Conservation (phyloP, 768 basidiomycete genomes). For the Butyriboletus loyo region DNA sequence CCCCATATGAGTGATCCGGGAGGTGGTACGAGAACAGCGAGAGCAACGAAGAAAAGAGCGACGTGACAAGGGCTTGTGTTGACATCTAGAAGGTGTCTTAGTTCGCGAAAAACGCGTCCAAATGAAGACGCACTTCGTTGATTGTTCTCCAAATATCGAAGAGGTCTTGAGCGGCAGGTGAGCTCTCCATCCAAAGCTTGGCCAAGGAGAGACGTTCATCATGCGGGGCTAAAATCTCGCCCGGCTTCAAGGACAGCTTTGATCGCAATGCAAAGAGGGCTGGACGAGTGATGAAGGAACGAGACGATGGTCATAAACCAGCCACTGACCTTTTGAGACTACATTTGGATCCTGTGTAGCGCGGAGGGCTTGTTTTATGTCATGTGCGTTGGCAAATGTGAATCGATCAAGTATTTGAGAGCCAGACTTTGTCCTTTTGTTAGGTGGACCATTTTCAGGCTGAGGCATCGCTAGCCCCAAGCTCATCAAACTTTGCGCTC, state of each 20-base stretch:
- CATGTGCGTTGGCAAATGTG: slow-evolving; percentile 18
- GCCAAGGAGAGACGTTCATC: slow-evolving; percentile 61
- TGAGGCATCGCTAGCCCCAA: slow-evolving; percentile 15
- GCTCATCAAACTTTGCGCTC: neutral
- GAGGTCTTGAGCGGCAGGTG: slow-evolving; percentile 56
- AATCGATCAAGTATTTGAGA: slow-evolving; percentile 6
- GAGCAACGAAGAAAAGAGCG: slow-evolving; percentile 58
- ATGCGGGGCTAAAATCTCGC: slow-evolving; percentile 49
- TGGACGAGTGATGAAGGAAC: slow-evolving; percentile 12
- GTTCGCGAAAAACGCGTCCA: neutral
- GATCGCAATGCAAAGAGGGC: slow-evolving; percentile 57
- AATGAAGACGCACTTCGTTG: slow-evolving; percentile 42
- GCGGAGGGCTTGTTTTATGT: slow-evolving; percentile 22
- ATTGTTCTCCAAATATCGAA: slow-evolving; percentile 60
- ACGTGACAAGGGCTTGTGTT: slow-evolving; percentile 43
- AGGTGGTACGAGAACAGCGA: slow-evolving; percentile 66
- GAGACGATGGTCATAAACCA: neutral
- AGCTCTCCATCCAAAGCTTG: slow-evolving; percentile 58
- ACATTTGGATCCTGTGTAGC: slow-evolving; percentile 10
- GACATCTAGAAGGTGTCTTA: slow-evolving; percentile 35
- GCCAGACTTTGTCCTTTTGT: slow-evolving; percentile 26
- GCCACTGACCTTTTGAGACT: slow-evolving; percentile 23
- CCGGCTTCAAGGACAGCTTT: slow-evolving; percentile 44
- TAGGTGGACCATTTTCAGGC: slow-evolving; percentile 1
- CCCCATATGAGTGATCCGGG: slow-evolving; percentile 59